These are phyloP conservation scores for barrel medic (Medicago truncatula) DNA, from an alignment of 306 rosid species.

Conservation along the genomic window MtrunA17r5.0-ANR NC_053046.1:5287001-5287500, in stretches of 20 bases:
- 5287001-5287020: no score
- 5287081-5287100: no score
- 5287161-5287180: no score
- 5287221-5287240: not conserved
- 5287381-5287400: not conserved
- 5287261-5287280: not conserved
- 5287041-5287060: no score
- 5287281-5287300: not conserved
- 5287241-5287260: not conserved
- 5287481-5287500: conserved; percentile 21
- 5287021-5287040: no score
- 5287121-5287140: no score
- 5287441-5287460: conserved; percentile 24
- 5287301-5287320: not conserved
- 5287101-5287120: no score
- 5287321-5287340: not conserved
- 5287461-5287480: conserved; percentile 42
- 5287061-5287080: no score
- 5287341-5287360: not conserved
- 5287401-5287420: not conserved
- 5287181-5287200: no score
- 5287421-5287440: not conserved
- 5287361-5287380: not conserved
- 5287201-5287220: not conserved
- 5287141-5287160: no score